These are phyloP conservation scores for Suillus spraguei DNA, from an alignment of 768 basidiomycete genomes.

Conservation along the genomic window DNA sequence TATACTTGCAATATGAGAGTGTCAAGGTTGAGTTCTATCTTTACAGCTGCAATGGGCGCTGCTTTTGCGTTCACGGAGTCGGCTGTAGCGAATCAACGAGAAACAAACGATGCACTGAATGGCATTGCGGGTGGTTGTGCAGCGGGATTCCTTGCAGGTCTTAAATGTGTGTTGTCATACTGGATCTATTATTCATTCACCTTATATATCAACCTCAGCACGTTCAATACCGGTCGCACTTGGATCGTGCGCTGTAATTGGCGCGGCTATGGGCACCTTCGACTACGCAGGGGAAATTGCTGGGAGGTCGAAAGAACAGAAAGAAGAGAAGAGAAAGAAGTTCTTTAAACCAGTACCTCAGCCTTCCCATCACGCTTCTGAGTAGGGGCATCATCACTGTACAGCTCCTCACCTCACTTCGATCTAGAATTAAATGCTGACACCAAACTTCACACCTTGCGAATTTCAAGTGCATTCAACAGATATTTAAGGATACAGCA, in stretches of 20 bases:
- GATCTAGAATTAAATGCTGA: slow-evolving; percentile 8
- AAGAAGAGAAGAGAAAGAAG: slow-evolving; percentile 71
- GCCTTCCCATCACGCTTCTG: slow-evolving; percentile 31
- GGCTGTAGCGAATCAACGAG: slow-evolving; percentile 76
- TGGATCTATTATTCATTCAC: slow-evolving; percentile 8
- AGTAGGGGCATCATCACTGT: slow-evolving; percentile 22
- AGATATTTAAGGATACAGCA: neutral
- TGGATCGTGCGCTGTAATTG: slow-evolving; percentile 77
- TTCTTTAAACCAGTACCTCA: slow-evolving; percentile 80
- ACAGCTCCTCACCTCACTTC: slow-evolving; percentile 11
- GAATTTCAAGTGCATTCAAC: neutral
- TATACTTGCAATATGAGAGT: neutral
- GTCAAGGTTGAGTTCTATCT: slow-evolving; percentile 8
- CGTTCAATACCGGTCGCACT: slow-evolving; percentile 84
- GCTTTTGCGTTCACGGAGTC: slow-evolving; percentile 85
- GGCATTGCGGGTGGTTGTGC: slow-evolving; percentile 89
- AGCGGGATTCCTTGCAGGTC: slow-evolving; percentile 88
- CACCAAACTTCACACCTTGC: neutral
- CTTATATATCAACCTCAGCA: slow-evolving; percentile 44
- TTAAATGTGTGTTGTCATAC: slow-evolving; percentile 59
- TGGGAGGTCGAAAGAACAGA: slow-evolving; percentile 45
- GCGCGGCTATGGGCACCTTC: slow-evolving; percentile 78
- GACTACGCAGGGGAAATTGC: slow-evolving; percentile 73
- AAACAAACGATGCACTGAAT: slow-evolving; percentile 79
- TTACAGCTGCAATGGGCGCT: slow-evolving; percentile 83